Evolutionary conservation across 1,284 basidiomycete genomes (phyloP), one percentile per base, ranked within the genome.

Genomic region (Meripilus lineatus): DNA sequence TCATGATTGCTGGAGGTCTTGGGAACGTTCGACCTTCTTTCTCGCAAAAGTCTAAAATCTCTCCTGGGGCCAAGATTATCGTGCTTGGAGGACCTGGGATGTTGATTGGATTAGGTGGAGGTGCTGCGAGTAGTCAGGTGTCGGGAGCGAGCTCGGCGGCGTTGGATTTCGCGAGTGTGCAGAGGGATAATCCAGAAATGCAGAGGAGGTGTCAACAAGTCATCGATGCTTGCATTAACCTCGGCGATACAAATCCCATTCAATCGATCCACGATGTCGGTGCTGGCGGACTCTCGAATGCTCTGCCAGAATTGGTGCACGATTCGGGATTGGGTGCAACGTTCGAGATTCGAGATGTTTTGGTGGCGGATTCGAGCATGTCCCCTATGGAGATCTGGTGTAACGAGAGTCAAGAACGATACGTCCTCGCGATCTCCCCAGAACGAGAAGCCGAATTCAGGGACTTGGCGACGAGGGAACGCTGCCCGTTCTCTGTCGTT

Each of bases 371-470:
- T 64, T 75, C 79, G 24, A 84, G 86, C 37, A 93, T 99, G 91
- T 94, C 90, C 7, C 96, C 95, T 0, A 97, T 99, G 93, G 95
- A 98, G 70, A 98, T 99, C 49, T 99, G 95, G 95, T 99, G 96
- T 66, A 99, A 99, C 67, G 96, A 99, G 69, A 90, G 85, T 52
- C 95, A 99, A 70, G 95, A 99, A 62, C 84, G 96, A 35, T 99
- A 99, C 61, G 96, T 99, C 25, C 77, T 99, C 24, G 96, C 93
- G 14, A 77, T 96, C 48, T 75, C 77, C 1, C 77, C 80, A 3
- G 74, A 80, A 28, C 72, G 71, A 46, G 65, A 74, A 14, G 64
- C 71, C 14, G 57, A 64, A 10, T 98, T 99, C 65, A 81, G 84
- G 59, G 67, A 60, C 5, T 86, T 98, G 35, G 92, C 92, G 11